A percentile compares a stretch with the other conserved stretches of the same genome.
Evolutionary conservation across 2,329 filamentous ascomycete species (phyloP).

Genomic region (Lasiodiplodia theobromae): DNA sequence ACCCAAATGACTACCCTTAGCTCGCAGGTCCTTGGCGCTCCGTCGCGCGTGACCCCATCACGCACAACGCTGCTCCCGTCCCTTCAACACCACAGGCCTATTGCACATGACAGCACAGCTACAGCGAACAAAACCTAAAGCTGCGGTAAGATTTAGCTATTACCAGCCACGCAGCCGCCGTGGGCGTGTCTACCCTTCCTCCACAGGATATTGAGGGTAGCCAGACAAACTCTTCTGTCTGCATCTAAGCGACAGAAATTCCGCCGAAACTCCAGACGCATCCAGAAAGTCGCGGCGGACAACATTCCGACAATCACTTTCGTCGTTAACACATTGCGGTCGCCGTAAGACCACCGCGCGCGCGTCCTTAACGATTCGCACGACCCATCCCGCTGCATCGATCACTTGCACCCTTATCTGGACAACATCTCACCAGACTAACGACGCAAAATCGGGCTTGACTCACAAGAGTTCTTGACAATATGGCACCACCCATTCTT

Average conservation of each 20-base stretch:
- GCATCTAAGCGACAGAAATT: neutral
- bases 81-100: neutral
- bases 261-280: neutral
- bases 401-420: neutral
- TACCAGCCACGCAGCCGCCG: neutral
- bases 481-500: neutral
- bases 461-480: neutral
- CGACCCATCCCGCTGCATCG: neutral
- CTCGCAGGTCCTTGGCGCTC: neutral
- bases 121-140: neutral
- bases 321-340: neutral
- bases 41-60: neutral
- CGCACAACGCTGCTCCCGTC: neutral
- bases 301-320: neutral
- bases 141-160: no score
- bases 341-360: neutral
- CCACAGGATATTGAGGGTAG: neutral
- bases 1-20: conserved; percentile 5
- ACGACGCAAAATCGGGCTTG: neutral
- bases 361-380: neutral
- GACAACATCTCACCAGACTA: neutral
- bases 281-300: neutral
- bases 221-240: neutral
- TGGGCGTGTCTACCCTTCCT: neutral
- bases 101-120: conserved; percentile 12